Conservation (phyloP, 75 land plant species). For the Cryptomeria japonica region DNA sequence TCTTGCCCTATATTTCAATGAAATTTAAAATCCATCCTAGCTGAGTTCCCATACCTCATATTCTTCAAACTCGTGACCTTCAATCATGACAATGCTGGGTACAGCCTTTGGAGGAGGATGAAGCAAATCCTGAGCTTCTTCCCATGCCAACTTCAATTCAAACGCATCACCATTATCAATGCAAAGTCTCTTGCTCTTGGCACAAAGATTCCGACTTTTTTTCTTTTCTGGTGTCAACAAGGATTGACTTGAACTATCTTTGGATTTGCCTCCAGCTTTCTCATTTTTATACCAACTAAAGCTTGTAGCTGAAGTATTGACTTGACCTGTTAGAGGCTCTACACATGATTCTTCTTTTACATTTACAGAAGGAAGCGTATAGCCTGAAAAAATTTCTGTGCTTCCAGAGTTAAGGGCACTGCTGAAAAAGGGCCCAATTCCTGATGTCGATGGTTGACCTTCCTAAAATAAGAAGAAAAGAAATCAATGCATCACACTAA, state of each 20-base stretch:
- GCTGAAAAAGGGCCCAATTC: conserved; percentile 25
- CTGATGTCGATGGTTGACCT: conserved; percentile 30
- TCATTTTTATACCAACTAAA: conserved; percentile 37
- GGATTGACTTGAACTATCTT: conserved; percentile 27
- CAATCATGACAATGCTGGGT: conserved; percentile 75
- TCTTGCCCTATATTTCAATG: neutral
- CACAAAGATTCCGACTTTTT: conserved; percentile 63
- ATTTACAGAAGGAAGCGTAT: conserved; percentile 13
- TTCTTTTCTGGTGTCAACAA: conserved; percentile 36
- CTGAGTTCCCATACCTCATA: conserved; percentile 55
- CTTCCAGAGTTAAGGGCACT: conserved; percentile 31
- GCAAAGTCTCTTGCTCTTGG: conserved; percentile 70
- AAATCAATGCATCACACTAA: neutral
- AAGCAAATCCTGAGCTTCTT: conserved; percentile 79
- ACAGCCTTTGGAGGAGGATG: conserved; percentile 72
- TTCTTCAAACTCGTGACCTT: conserved; percentile 92
- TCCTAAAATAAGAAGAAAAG: conserved; percentile 27
- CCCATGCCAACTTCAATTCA: conserved; percentile 80
- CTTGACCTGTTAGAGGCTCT: conserved; percentile 26
- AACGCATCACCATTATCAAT: conserved; percentile 76
- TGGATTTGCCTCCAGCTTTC: conserved; percentile 24
- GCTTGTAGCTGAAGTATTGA: conserved; percentile 24
- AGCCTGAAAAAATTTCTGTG: conserved; percentile 31
- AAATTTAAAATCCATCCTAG: neutral
- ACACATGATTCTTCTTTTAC: conserved; percentile 31